Conservation (phyloP, 345 rosid genomes). For the Euphorbia pulcherrima region DNA sequence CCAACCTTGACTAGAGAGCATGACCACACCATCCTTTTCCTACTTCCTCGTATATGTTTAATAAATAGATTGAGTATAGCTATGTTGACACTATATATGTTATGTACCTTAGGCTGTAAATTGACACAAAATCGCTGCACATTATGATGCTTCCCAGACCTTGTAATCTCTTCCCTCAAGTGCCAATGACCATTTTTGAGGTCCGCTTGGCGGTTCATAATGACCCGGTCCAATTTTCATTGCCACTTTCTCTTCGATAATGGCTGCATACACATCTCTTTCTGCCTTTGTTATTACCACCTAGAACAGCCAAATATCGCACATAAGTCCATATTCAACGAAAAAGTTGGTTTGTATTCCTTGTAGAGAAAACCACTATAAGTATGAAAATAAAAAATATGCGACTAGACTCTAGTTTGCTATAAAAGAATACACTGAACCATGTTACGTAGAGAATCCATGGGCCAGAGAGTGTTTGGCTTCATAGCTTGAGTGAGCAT, state of each 20-base stretch:
- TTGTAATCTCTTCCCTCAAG: conserved; percentile 80
- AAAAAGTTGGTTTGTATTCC: neutral
- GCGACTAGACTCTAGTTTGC: neutral
- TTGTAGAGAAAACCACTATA: neutral
- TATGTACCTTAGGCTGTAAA: neutral
- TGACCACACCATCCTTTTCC: neutral
- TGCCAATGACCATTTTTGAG: conserved; percentile 53
- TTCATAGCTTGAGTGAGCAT: too few species aligned
- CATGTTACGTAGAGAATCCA: too few species aligned
- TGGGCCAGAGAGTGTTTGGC: too few species aligned
- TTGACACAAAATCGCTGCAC: neutral
- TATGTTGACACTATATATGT: neutral
- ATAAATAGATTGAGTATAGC: neutral
- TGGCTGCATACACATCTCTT: conserved; percentile 82
- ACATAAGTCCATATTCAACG: conserved; percentile 1
- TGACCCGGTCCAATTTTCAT: conserved; percentile 92
- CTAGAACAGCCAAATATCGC: conserved; percentile 30
- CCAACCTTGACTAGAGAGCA: neutral
- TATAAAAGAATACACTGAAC: neutral
- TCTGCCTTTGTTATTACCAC: conserved; percentile 66
- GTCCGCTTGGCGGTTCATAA: conserved; percentile 61
- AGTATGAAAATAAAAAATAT: neutral
- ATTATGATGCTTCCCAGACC: conserved; percentile 81
- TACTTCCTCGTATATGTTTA: neutral
- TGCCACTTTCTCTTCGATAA: conserved; percentile 69